Evolutionary conservation across 2,329 filamentous ascomycete species (phyloP), one percentile per base, ranked within the genome.

Genomic region (Amauroascus verrucosus): DNA sequence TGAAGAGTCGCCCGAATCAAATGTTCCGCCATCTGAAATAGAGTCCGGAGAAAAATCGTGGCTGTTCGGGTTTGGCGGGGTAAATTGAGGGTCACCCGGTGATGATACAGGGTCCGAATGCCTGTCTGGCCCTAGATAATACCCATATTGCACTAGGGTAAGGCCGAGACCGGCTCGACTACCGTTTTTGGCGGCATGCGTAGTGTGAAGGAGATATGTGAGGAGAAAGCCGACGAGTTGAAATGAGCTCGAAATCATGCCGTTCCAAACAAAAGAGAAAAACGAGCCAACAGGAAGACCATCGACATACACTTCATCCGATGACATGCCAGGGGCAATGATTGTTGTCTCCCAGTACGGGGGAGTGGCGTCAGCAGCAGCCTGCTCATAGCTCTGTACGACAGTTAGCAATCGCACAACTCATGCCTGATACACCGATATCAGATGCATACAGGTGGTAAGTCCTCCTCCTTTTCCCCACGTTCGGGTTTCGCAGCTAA

Each of bases 321-420:
- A 82, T n/a, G 86, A 86, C 59, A 93, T 82, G 53, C 91, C 93
- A 0, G 93, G 93, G 0, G 90, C 91, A 49, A 98, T 80, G 59
- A 98, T 96, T 0, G 93, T 97, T 5, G 93, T 98, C 75, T 98
- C 93, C 93, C 93, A 98, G 71, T 98, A 98, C 0, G 93, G 93
- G 1, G 93, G 93, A 46, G 93, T 93, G 22, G 89, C 86, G 69
- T 98, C 93, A 40, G 91, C 91, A 2, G 93, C 93, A 14, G 93
- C 93, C 81, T 97, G 91, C 77, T 98, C 93, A 69, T 98, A 98
- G 33, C 91, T 90, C 88, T 96, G 63, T 14, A 56, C 32, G 37
- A 14, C 18, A 41, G 38, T 53, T 40, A 49, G 51, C 44, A 41
- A 38, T 14, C 26, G 18, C 35, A 28, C 37, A 20, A n/a, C 11